phyloP scores from a whole-genome alignment of 1,139 yeast species.

The Debaryomyces psychrophilus region DNA sequence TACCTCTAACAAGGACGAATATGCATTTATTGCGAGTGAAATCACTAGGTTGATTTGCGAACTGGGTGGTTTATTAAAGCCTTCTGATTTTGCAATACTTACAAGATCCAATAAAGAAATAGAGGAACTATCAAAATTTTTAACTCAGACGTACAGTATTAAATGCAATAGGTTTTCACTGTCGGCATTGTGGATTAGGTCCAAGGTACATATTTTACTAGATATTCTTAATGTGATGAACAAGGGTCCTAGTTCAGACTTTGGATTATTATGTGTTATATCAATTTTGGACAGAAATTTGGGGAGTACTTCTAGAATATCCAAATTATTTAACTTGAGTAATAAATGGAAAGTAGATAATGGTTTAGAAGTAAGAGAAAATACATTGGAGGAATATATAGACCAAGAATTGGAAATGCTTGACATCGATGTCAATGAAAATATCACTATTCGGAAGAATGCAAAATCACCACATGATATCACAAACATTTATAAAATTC shows the following conservation, averaged over 20 bases:
- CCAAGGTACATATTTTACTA: conserved; percentile 51
- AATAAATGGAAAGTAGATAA: conserved; percentile 6
- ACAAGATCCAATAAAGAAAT: conserved; percentile 59
- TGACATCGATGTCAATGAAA: neutral
- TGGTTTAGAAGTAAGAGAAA: conserved; percentile 4
- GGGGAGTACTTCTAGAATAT: conserved; percentile 28
- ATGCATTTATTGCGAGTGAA: conserved; percentile 47
- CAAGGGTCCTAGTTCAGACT: conserved; percentile 35
- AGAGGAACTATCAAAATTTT: conserved; percentile 41
- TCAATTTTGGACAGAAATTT: conserved; percentile 30
- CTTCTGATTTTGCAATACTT: conserved; percentile 58
- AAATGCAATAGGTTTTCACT: conserved; percentile 48
- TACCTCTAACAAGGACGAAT: conserved; percentile 36
- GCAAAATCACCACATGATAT: neutral
- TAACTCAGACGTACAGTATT: conserved; percentile 44
- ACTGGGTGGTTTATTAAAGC: conserved; percentile 50
- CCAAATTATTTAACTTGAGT: conserved; percentile 30
- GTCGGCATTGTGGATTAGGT: conserved; percentile 56
- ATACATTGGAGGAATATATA: conserved; percentile 23
- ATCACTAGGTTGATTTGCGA: conserved; percentile 44
- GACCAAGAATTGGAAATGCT: conserved; percentile 1
- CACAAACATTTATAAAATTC: conserved; percentile 3
- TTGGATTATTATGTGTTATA: conserved; percentile 35
- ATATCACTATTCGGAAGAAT: neutral
- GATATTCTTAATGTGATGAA: conserved; percentile 51